phyloP scores from a whole-genome alignment of 2,329 filamentous ascomycete genomes.

The Penicillium sp. region DNA sequence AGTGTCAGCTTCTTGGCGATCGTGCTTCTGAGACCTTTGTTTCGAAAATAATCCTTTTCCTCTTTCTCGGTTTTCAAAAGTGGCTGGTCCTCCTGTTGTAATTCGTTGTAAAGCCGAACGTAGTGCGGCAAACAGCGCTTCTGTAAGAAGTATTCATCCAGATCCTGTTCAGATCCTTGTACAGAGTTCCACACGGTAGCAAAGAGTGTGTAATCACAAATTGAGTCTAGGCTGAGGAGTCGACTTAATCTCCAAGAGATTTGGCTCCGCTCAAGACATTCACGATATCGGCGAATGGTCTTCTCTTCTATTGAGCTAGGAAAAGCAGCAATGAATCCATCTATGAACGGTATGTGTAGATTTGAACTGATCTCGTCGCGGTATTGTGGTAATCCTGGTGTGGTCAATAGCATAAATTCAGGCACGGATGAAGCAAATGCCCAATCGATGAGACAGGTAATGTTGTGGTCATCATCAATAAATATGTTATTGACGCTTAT shows the following conservation, averaged over 20 bases:
- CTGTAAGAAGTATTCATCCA: conserved; percentile 9
- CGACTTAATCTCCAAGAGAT: conserved; percentile 16
- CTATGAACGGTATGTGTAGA: conserved; percentile 6
- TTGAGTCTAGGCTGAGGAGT: conserved; percentile 21
- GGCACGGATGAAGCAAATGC: conserved; percentile 24
- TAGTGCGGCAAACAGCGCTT: conserved; percentile 11
- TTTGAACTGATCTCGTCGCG: conserved; percentile 13
- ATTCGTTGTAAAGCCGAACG: conserved; percentile 8
- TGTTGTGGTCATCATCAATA: conserved; percentile 33
- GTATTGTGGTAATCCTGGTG: conserved; percentile 25
- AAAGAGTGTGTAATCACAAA: conserved; percentile 19
- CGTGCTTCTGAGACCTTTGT: conserved; percentile 8
- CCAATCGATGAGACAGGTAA: conserved; percentile 35
- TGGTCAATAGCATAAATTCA: conserved; percentile 15
- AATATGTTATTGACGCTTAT: conserved; percentile 42
- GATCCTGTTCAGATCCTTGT: conserved; percentile 1
- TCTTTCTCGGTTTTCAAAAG: conserved; percentile 12
- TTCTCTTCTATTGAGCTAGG: not conserved
- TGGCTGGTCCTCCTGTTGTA: conserved; percentile 14
- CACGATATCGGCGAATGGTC: conserved; percentile 11
- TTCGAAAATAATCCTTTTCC: conserved; percentile 14
- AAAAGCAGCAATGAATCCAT: conserved; percentile 8
- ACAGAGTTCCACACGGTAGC: conserved; percentile 13
- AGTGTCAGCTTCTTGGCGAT: conserved; percentile 20
- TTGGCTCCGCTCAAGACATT: conserved; percentile 9